These are phyloP conservation scores for Sophora flavescens DNA, from an alignment of 306 rosid species.

Conservation along the genomic window DNA sequence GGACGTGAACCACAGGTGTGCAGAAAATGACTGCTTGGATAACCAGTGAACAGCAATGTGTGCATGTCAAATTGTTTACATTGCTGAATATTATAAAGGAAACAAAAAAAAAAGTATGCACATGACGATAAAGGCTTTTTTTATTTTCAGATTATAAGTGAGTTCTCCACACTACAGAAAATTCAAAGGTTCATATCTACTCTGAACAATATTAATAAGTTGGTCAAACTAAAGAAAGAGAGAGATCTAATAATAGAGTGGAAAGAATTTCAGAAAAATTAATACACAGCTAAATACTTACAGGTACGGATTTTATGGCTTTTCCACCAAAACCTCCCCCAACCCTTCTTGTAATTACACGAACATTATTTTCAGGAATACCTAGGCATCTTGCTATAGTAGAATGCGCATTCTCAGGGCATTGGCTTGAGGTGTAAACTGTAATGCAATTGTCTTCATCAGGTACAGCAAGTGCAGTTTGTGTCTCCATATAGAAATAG, in stretches of 20 bases:
- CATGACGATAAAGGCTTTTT: background rate
- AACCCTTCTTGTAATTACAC: constrained; percentile 89
- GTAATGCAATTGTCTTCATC: constrained; percentile 93
- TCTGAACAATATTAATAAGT: background rate
- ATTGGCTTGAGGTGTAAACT: constrained; percentile 74
- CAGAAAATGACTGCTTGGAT: background rate
- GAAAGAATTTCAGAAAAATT: background rate
- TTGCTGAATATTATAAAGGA: background rate
- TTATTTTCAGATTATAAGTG: background rate
- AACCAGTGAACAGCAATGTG: background rate
- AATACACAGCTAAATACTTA: constrained; percentile 54
- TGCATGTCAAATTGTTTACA: background rate
- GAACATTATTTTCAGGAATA: constrained; percentile 79
- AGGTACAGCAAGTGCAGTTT: constrained; percentile 88
- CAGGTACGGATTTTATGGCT: constrained; percentile 55
- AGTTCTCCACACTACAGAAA: constrained; percentile 27
- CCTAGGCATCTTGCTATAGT: constrained; percentile 80
- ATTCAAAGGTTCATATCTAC: background rate
- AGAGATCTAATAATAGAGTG: constrained; percentile 5
- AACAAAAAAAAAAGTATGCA: constrained; percentile 1
- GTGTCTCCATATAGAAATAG: constrained; percentile 93
- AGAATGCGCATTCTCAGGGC: constrained; percentile 63
- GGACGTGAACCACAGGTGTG: too few species aligned
- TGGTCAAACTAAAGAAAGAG: background rate
- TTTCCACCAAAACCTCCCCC: constrained; percentile 99